A percentile compares a stretch with the other conserved stretches of the same genome.
phyloP scores from a whole-genome alignment of 2,329 filamentous ascomycete genomes.

The Ascochyta fabae region DNA sequence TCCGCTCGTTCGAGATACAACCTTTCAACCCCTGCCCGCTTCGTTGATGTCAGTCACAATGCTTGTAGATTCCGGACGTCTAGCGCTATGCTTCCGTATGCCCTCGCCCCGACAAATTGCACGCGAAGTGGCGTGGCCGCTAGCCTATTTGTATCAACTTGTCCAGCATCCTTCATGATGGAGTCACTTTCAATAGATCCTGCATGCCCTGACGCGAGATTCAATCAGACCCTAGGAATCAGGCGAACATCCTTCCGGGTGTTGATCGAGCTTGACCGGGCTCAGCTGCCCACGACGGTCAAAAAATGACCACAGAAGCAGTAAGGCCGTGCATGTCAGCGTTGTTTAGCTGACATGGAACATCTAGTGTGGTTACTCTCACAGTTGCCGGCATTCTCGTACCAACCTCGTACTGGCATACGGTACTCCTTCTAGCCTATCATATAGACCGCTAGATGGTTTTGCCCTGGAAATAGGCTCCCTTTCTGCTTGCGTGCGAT shows the following conservation, averaged over 20 bases:
- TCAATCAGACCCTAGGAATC: slow-evolving; percentile 9
- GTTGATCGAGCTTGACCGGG: slow-evolving; percentile 6
- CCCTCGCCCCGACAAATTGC: not conserved
- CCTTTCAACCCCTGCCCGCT: not conserved
- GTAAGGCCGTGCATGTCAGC: slow-evolving; percentile 8
- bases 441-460: not conserved
- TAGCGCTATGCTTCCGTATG: not conserved
- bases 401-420: slow-evolving; percentile 4
- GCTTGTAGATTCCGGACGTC: not conserved
- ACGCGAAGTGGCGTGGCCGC: slow-evolving; percentile 7
- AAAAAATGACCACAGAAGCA: slow-evolving; percentile 6
- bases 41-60: slow-evolving; percentile 7
- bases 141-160: not conserved
- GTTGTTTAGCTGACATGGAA: slow-evolving; percentile 12
- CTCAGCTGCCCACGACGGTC: not conserved
- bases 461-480: slow-evolving; percentile 4
- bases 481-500: not conserved
- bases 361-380: slow-evolving; percentile 14
- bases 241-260: slow-evolving; percentile 2
- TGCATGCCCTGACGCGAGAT: slow-evolving; percentile 23
- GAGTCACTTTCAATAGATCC: slow-evolving; percentile 17
- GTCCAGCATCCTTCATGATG: not conserved
- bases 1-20: not conserved
- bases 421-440: slow-evolving; percentile 21
- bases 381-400: slow-evolving; percentile 24